Evolutionary conservation across 331 rosid genomes (phyloP).

Genomic region (Stylosanthes scabra): DNA sequence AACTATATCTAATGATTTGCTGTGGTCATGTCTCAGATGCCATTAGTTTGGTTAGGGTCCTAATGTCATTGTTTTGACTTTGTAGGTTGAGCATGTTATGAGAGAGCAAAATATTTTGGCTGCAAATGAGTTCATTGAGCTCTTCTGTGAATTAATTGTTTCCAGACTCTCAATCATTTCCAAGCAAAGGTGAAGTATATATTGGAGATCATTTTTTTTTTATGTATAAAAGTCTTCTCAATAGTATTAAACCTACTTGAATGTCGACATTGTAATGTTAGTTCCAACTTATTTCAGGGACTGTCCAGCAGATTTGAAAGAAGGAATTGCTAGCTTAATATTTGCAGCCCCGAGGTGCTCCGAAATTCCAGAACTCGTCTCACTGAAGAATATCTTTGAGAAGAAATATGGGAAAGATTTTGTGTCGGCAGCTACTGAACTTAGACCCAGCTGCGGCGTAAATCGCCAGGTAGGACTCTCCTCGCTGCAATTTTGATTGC

Average conservation of each 20-base stretch:
- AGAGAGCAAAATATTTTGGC: conserved; percentile 95
- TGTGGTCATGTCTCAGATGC: background rate
- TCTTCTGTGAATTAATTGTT: conserved; percentile 87
- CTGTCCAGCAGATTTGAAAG: conserved; percentile 96
- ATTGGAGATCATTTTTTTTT: background rate
- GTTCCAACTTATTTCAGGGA: conserved; percentile 59
- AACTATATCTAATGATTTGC: background rate
- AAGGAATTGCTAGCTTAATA: conserved; percentile 89
- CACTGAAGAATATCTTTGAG: conserved; percentile 77
- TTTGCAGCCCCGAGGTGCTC: conserved; percentile 97
- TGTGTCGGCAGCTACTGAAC: conserved; percentile 90
- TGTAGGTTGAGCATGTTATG: conserved; percentile 97
- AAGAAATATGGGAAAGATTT: conserved; percentile 95
- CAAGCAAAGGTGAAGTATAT: conserved; percentile 72
- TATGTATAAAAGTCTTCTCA: no score
- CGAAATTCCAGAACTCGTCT: conserved; percentile 85
- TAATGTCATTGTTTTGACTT: conserved; percentile 14
- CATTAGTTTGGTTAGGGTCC: background rate
- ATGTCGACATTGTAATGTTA: conserved; percentile 35
- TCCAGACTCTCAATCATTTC: conserved; percentile 85
- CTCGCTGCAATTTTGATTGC: background rate
- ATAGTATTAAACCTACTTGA: background rate
- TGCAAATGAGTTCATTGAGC: conserved; percentile 93
- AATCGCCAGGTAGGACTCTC: conserved; percentile 73
- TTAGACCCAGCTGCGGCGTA: conserved; percentile 90